These are phyloP conservation scores for Syzygium oleosum DNA, from an alignment of 345 rosid species.

Conservation along the genomic window DNA sequence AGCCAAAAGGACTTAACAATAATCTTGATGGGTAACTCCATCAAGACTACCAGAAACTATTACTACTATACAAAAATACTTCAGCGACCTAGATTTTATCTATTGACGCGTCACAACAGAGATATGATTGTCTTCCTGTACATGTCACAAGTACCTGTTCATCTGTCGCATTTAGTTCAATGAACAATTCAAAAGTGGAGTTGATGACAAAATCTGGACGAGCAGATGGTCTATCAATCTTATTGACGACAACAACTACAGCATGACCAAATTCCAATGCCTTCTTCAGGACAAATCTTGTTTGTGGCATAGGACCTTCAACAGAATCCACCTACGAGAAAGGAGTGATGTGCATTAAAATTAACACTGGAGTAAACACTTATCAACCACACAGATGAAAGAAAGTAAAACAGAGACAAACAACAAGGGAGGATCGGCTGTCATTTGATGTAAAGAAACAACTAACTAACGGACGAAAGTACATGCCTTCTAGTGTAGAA, in stretches of 20 bases:
- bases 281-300: constrained; percentile 93
- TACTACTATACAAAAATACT: not conserved
- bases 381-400: not conserved
- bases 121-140: not conserved
- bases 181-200: constrained; percentile 93
- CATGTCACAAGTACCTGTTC: constrained; percentile 60
- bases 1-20: not conserved
- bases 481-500: not conserved
- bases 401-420: not conserved
- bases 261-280: constrained; percentile 95
- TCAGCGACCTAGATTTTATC: not conserved
- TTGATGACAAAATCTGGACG: constrained; percentile 91
- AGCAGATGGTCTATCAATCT: constrained; percentile 94
- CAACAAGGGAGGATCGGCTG: not conserved
- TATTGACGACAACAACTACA: constrained; percentile 94
- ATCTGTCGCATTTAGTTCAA: constrained; percentile 92
- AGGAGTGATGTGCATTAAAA: not conserved
- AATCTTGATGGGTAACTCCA: not conserved
- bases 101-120: not conserved
- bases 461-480: not conserved
- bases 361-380: not conserved
- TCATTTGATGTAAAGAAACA: not conserved
- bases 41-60: not conserved
- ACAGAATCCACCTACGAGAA: constrained; percentile 83
- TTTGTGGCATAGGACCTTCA: constrained; percentile 99